Conservation (phyloP, 441 rosid species). For the Biscutella laevigata region DNA sequence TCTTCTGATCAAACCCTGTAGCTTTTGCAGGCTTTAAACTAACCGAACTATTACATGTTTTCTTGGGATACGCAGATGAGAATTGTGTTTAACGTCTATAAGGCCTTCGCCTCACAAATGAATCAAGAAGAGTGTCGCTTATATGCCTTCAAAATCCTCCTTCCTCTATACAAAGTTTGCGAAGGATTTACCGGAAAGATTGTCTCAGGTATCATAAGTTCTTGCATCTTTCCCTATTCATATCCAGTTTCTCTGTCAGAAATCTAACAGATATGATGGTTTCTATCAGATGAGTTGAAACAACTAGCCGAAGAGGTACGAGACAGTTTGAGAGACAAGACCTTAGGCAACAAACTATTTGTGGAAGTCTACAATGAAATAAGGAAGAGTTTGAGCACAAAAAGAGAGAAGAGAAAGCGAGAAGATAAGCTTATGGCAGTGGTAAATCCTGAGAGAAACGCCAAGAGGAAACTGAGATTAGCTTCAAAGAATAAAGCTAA, state of each 20-base stretch:
- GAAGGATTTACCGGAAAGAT: slow-evolving; percentile 82
- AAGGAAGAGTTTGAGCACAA: slow-evolving; percentile 49
- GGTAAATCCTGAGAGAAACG: slow-evolving; percentile 67
- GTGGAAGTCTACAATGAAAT: slow-evolving; percentile 51
- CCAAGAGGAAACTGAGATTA: slow-evolving; percentile 74
- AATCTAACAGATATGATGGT: slow-evolving; percentile 4
- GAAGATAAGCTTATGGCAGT: slow-evolving; percentile 86
- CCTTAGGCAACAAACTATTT: slow-evolving; percentile 49
- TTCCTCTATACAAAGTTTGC: slow-evolving; percentile 74
- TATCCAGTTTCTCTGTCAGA: background rate
- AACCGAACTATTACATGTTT: background rate
- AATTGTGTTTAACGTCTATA: slow-evolving; percentile 51
- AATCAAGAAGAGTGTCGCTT: slow-evolving; percentile 37
- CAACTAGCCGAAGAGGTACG: slow-evolving; percentile 65
- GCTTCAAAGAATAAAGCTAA: slow-evolving; percentile 68
- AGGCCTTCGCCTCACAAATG: slow-evolving; percentile 36
- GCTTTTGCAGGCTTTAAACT: slow-evolving; percentile 1
- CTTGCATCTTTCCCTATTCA: background rate
- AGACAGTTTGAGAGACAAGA: slow-evolving; percentile 36
- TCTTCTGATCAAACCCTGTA: slow-evolving; percentile 6
- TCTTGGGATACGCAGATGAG: slow-evolving; percentile 49
- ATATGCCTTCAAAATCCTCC: slow-evolving; percentile 53
- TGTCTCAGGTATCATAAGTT: slow-evolving; percentile 43
- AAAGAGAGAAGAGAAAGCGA: slow-evolving; percentile 69
- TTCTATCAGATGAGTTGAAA: slow-evolving; percentile 51